phyloP scores from a whole-genome alignment of 2,329 filamentous ascomycete species.

The Xylaria sp. region DNA sequence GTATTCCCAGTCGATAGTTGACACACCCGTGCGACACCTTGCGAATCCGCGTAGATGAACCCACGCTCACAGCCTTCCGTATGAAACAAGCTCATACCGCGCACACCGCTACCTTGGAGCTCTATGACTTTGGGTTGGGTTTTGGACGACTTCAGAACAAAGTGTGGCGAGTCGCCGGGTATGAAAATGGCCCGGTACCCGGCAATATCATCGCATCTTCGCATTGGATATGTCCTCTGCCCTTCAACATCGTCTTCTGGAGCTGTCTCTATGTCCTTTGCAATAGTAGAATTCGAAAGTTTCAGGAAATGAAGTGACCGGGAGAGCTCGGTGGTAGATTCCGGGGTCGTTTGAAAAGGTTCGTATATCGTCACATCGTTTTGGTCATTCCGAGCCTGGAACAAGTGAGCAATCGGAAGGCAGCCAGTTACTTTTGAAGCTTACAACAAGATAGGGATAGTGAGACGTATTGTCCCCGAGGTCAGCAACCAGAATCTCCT shows the following conservation, averaged over 20 bases:
- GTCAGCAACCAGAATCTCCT: constrained; percentile 85
- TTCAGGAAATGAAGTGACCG: constrained; percentile 80
- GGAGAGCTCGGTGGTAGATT: constrained; percentile 58
- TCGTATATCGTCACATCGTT: constrained; percentile 91
- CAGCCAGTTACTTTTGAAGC: constrained; percentile 46
- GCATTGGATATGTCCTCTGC: constrained; percentile 64
- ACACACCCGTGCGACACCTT: constrained; percentile 78
- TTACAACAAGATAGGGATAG: constrained; percentile 83
- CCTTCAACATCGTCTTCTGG: constrained; percentile 63
- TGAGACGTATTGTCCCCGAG: constrained; percentile 79
- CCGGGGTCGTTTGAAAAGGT: constrained; percentile 69
- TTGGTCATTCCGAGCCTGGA: constrained; percentile 77
- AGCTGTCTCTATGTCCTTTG: constrained; percentile 63
- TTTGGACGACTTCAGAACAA: constrained; percentile 84
- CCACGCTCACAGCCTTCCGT: constrained; percentile 81
- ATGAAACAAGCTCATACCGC: constrained; percentile 80
- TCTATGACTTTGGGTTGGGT: constrained; percentile 80
- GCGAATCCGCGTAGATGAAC: constrained; percentile 82
- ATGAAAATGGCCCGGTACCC: constrained; percentile 87
- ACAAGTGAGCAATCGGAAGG: constrained; percentile 25
- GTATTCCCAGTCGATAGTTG: constrained; percentile 72
- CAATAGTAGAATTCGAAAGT: constrained; percentile 73
- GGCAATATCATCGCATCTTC: constrained; percentile 71
- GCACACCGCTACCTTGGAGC: constrained; percentile 74
- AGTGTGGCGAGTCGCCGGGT: constrained; percentile 80